These are phyloP conservation scores for Neonectria coccinea DNA, from an alignment of 2,329 filamentous ascomycete species.

Conservation along the genomic window DNA sequence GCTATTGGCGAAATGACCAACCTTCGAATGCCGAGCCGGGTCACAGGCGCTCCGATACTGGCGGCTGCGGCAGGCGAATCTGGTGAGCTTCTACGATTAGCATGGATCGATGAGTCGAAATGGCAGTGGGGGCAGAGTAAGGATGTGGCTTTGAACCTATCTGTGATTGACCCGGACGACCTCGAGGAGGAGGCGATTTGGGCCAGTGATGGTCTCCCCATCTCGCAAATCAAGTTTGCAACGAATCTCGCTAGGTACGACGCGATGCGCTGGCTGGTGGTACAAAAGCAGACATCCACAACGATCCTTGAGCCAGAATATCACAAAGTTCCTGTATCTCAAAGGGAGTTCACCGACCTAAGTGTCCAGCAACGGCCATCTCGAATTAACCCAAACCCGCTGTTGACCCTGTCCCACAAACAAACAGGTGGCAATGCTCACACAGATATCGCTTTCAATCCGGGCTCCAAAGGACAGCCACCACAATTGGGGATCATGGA, in stretches of 20 bases:
- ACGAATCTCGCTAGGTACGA: slow-evolving; percentile 52
- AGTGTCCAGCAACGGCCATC: slow-evolving; percentile 53
- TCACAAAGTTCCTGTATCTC: slow-evolving; percentile 51
- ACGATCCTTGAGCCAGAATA: slow-evolving; percentile 65
- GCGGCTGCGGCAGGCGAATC: slow-evolving; percentile 67
- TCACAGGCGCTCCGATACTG: slow-evolving; percentile 51
- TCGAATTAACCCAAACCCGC: slow-evolving; percentile 65
- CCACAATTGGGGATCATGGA: slow-evolving; percentile 76
- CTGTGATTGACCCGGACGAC: slow-evolving; percentile 55
- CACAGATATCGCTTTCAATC: slow-evolving; percentile 74
- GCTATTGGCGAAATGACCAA: slow-evolving; percentile 67
- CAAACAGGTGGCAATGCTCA: slow-evolving; percentile 68
- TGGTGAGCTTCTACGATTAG: slow-evolving; percentile 68
- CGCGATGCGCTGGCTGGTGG: slow-evolving; percentile 63
- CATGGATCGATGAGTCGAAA: slow-evolving; percentile 61
- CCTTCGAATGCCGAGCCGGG: slow-evolving; percentile 45
- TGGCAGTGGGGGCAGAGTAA: slow-evolving; percentile 66
- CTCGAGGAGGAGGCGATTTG: slow-evolving; percentile 65
- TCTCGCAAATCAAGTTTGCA: slow-evolving; percentile 64
- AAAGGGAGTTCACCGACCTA: slow-evolving; percentile 26
- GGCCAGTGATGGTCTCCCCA: slow-evolving; percentile 63
- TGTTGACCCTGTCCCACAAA: slow-evolving; percentile 63
- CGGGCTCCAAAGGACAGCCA: slow-evolving; percentile 58
- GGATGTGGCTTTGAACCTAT: slow-evolving; percentile 60
- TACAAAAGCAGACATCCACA: slow-evolving; percentile 65